phyloP scores from a whole-genome alignment of 2,329 filamentous ascomycete genomes.

The Ampelomyces quisqualis region DNA sequence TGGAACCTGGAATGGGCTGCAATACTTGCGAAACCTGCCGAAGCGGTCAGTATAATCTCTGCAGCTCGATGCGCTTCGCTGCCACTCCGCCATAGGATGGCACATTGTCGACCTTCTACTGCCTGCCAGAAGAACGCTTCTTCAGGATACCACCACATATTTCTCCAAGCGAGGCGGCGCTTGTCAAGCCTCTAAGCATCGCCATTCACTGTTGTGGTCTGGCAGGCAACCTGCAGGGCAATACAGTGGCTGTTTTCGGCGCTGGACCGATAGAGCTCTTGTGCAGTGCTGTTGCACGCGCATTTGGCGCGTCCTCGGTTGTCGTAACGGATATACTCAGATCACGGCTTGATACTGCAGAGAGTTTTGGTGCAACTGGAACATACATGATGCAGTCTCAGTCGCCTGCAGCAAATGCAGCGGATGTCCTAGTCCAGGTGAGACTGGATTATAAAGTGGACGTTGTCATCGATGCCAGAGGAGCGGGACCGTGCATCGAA shows the following conservation, averaged over 20 bases:
- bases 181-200: slow-evolving; percentile 22
- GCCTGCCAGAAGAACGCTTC: slow-evolving; percentile 18
- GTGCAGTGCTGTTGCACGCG: slow-evolving; percentile 75
- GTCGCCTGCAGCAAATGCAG: slow-evolving; percentile 9
- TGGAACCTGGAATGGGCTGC: slow-evolving; percentile 29
- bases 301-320: slow-evolving; percentile 75
- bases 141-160: slow-evolving; percentile 19
- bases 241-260: slow-evolving; percentile 45
- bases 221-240: slow-evolving; percentile 17
- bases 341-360: slow-evolving; percentile 67
- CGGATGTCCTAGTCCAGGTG: slow-evolving; percentile 1
- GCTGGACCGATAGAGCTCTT: slow-evolving; percentile 68
- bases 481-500: slow-evolving; percentile 24
- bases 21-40: slow-evolving; percentile 13
- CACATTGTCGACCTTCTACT: slow-evolving; percentile 18
- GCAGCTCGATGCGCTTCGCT: slow-evolving; percentile 21
- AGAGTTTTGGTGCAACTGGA: too few relatives aligned
- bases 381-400: slow-evolving; percentile 12
- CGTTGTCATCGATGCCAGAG: slow-evolving; percentile 28
- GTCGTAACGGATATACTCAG: slow-evolving; percentile 79
- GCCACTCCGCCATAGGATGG: slow-evolving; percentile 22
- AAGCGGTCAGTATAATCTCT: slow-evolving; percentile 21
- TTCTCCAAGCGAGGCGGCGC: slow-evolving; percentile 17
- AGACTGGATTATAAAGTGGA: slow-evolving; percentile 10
- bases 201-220: slow-evolving; percentile 21